Evolutionary conservation across 306 rosid genomes (phyloP).

Genomic region (Mimosa bimucronata): DNA sequence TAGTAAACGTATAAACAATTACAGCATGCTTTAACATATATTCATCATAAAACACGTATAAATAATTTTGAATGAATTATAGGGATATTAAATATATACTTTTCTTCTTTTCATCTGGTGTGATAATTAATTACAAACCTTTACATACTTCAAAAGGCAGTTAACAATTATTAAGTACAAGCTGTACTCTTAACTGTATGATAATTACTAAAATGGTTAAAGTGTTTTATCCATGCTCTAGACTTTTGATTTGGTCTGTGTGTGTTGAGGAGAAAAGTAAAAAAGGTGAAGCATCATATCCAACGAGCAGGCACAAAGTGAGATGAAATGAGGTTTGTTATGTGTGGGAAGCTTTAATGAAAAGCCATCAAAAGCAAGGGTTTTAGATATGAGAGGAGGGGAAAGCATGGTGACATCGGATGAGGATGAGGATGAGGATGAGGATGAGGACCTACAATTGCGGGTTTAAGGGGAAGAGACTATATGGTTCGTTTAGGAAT

Average conservation of each 20-base stretch:
- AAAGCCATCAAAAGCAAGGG: neutral
- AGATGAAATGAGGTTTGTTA: neutral
- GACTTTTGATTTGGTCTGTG: neutral
- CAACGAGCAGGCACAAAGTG: neutral
- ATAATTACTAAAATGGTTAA: neutral
- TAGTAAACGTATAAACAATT: neutral
- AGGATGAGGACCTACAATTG: too few relatives aligned
- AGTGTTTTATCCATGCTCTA: neutral
- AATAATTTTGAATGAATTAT: neutral
- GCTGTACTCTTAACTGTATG: neutral
- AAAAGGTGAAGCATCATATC: conserved; percentile 13
- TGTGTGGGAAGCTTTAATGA: neutral
- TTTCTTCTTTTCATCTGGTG: neutral
- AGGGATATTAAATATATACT: neutral
- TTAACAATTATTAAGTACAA: conserved; percentile 2
- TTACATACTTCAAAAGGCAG: neutral
- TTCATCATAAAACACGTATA: neutral
- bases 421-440: too few relatives aligned
- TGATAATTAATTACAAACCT: neutral
- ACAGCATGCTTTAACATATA: neutral
- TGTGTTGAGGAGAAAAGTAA: neutral
- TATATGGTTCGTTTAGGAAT: too few relatives aligned
- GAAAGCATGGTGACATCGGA: neutral
- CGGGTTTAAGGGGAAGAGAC: too few relatives aligned
- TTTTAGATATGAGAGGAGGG: neutral